These are phyloP conservation scores for Fusarium sp. DNA, from an alignment of 2,329 filamentous ascomycete species.

Conservation along the genomic window DNA sequence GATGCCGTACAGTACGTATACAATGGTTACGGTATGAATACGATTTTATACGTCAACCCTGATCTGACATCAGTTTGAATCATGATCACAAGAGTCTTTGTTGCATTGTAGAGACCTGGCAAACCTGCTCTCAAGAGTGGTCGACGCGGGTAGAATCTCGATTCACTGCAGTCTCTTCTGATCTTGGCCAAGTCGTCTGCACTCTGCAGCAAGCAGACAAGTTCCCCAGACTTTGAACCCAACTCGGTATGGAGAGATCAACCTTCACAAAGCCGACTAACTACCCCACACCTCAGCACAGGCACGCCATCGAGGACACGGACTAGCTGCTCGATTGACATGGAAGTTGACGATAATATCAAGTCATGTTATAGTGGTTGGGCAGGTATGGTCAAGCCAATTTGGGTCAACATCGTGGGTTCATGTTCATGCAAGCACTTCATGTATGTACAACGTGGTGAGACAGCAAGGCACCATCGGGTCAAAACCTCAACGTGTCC, in stretches of 20 bases:
- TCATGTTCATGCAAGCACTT: slow-evolving; percentile 15
- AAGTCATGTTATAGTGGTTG: neutral
- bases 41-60: neutral
- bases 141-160: slow-evolving; percentile 13
- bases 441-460: slow-evolving; percentile 1
- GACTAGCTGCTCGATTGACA: neutral
- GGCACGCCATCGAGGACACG: slow-evolving; percentile 23
- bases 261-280: slow-evolving; percentile 11
- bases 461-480: neutral
- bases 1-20: neutral
- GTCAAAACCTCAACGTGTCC: neutral
- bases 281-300: slow-evolving; percentile 39
- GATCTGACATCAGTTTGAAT: slow-evolving; percentile 15
- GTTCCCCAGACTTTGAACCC: slow-evolving; percentile 37
- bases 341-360: neutral
- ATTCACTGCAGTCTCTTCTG: slow-evolving; percentile 4
- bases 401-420: neutral
- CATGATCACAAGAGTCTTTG: slow-evolving; percentile 12
- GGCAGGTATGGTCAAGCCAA: neutral
- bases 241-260: slow-evolving; percentile 34
- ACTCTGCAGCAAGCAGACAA: slow-evolving; percentile 6
- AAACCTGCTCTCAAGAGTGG: neutral
- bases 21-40: neutral
- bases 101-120: neutral
- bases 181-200: slow-evolving; percentile 6